These are phyloP conservation scores for Diaporthe sp. DNA, from an alignment of 2,329 filamentous ascomycete species.

Conservation along the genomic window DNA sequence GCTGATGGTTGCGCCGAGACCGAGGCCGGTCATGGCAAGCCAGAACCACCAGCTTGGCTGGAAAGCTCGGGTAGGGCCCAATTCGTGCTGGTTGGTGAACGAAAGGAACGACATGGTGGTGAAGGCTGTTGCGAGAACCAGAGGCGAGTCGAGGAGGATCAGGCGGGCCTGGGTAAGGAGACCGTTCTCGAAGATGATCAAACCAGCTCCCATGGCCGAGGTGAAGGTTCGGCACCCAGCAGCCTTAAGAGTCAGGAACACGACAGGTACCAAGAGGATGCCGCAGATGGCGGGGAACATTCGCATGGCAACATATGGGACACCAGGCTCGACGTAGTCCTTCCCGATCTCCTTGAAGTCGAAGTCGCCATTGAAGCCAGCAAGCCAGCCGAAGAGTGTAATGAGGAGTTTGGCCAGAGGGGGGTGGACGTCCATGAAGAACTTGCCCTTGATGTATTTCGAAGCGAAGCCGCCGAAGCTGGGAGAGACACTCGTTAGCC, in stretches of 20 bases:
- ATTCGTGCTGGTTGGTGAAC: conserved; percentile 97
- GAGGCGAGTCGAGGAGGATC: conserved; percentile 94
- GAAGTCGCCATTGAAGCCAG: conserved; percentile 94
- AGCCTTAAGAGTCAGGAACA: conserved; percentile 95
- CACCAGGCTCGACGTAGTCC: conserved; percentile 93
- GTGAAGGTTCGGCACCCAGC: conserved; percentile 89
- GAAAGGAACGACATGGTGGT: conserved; percentile 91
- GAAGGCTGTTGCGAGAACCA: conserved; percentile 93
- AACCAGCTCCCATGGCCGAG: conserved; percentile 82
- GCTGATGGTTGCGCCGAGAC: conserved; percentile 89
- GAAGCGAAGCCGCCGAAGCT: conserved; percentile 98
- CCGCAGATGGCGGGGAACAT: conserved; percentile 91
- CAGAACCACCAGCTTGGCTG: conserved; percentile 97
- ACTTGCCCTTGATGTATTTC: conserved; percentile 99
- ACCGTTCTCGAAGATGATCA: conserved; percentile 97
- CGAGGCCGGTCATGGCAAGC: conserved; percentile 87
- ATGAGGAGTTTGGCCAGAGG: conserved; percentile 97
- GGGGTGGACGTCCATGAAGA: conserved; percentile 99
- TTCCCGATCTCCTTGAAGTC: conserved; percentile 99
- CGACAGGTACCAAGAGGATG: conserved; percentile 87
- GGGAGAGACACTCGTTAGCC: conserved; percentile 38
- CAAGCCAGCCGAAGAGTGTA: conserved; percentile 92
- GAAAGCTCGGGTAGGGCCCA: conserved; percentile 90
- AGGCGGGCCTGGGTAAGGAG: conserved; percentile 94
- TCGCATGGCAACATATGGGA: conserved; percentile 98